These are phyloP conservation scores for Metschnikowia rubicola DNA, from an alignment of 805 yeast species.

Conservation along the genomic window DNA sequence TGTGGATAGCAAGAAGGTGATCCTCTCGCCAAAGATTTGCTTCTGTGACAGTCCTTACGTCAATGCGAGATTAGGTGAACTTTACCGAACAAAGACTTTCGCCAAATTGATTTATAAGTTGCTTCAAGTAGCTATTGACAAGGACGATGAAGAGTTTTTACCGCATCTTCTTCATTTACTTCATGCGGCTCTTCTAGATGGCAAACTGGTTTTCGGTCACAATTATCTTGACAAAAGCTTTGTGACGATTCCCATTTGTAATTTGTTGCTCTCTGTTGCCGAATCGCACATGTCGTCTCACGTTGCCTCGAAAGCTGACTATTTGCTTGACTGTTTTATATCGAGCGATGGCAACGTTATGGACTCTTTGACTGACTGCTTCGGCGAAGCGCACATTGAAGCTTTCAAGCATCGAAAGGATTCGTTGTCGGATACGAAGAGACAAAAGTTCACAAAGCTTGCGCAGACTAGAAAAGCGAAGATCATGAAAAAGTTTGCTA, in stretches of 20 bases:
- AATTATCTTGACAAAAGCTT: conserved; percentile 42
- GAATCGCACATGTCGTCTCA: conserved; percentile 49
- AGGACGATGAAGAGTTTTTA: conserved; percentile 51
- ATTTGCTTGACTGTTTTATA: conserved; percentile 49
- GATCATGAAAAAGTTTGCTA: conserved; percentile 59
- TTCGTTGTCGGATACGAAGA: conserved; percentile 45
- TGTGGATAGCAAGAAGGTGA: conserved; percentile 38
- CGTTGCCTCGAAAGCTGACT: conserved; percentile 54
- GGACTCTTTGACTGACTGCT: conserved; percentile 50
- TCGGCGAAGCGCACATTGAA: conserved; percentile 53
- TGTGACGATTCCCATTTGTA: conserved; percentile 54
- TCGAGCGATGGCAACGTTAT: conserved; percentile 47
- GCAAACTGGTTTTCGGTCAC: conserved; percentile 40
- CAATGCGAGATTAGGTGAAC: conserved; percentile 39
- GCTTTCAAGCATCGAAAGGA: conserved; percentile 46
- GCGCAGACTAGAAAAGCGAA: conserved; percentile 62
- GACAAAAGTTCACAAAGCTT: conserved; percentile 51
- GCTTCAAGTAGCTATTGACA: conserved; percentile 50
- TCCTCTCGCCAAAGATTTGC: conserved; percentile 46
- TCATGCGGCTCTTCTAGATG: conserved; percentile 60
- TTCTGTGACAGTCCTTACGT: conserved; percentile 33
- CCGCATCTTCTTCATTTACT: conserved; percentile 63
- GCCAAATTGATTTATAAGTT: conserved; percentile 57
- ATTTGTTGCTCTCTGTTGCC: conserved; percentile 49
- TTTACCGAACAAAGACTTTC: conserved; percentile 50